phyloP scores from a whole-genome alignment of 257 asterid genomes.

The Datura wrightii region DNA sequence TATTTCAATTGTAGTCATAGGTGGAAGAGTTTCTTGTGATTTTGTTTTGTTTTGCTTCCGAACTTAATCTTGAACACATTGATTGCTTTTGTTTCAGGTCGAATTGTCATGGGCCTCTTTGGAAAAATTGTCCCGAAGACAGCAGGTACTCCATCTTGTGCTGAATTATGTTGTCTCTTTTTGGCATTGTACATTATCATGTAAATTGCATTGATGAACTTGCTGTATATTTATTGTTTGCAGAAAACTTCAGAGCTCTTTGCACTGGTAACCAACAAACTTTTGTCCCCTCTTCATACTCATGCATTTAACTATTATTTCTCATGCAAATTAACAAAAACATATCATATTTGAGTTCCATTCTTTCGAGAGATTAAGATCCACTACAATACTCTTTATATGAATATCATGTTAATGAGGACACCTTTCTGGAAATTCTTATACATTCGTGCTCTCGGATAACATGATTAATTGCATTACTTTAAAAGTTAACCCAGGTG shows the following conservation, averaged over 20 bases:
- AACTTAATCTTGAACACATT: slow-evolving; percentile 11
- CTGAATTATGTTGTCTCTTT: slow-evolving; percentile 3
- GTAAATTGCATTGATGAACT: slow-evolving; percentile 1
- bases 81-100: slow-evolving; percentile 57
- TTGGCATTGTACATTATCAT: neutral
- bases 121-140: slow-evolving; percentile 86
- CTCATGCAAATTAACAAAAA: too few relatives aligned
- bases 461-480: neutral
- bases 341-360: neutral
- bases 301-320: too few relatives aligned
- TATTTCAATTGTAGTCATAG: slow-evolving; percentile 19
- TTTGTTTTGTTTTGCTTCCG: neutral
- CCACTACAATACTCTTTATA: neutral
- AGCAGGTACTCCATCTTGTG: slow-evolving; percentile 57
- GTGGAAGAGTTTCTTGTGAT: slow-evolving; percentile 13
- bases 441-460: neutral
- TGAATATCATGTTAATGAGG: neutral
- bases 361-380: slow-evolving; percentile 30
- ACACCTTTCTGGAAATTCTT: neutral
- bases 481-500: neutral
- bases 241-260: slow-evolving; percentile 97
- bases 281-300: slow-evolving; percentile 40
- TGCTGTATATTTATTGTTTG: slow-evolving; percentile 32
- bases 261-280: slow-evolving; percentile 93
- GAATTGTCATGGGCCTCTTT: slow-evolving; percentile 79